phyloP scores from a whole-genome alignment of 331 rosid species.

The Erythrophleum ivorense region DNA sequence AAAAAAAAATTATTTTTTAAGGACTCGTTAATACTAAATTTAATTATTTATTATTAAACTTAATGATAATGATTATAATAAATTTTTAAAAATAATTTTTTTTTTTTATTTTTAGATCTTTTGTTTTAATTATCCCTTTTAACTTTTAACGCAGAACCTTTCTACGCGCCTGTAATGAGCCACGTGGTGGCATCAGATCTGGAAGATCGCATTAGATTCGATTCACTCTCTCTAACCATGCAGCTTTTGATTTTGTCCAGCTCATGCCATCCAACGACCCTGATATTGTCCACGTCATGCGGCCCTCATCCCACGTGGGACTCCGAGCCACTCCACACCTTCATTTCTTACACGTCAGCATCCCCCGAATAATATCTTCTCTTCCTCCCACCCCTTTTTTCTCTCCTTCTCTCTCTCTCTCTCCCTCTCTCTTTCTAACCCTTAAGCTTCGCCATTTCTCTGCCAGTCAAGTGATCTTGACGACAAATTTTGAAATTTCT shows the following conservation, averaged over 20 bases:
- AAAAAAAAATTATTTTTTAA: too few species aligned
- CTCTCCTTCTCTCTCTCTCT: background rate
- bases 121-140: too few species aligned
- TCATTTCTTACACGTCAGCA: slow-evolving; percentile 58
- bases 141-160: slow-evolving; percentile 18
- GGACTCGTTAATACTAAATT: too few species aligned
- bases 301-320: slow-evolving; percentile 41
- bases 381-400: background rate
- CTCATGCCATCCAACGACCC: slow-evolving; percentile 34
- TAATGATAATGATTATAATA: too few species aligned
- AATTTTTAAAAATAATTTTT: too few species aligned
- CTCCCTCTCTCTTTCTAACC: background rate
- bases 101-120: too few species aligned
- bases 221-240: slow-evolving; percentile 7
- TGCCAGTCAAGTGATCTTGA: slow-evolving; percentile 48
- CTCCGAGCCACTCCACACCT: slow-evolving; percentile 48
- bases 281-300: slow-evolving; percentile 40
- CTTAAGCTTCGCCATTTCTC: slow-evolving; percentile 38
- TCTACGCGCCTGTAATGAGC: slow-evolving; percentile 23
- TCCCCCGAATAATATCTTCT: slow-evolving; percentile 60
- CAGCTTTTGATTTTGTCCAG: slow-evolving; percentile 59
- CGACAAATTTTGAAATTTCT: background rate
- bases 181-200: slow-evolving; percentile 50
- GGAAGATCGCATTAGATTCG: slow-evolving; percentile 49
- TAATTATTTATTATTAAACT: too few species aligned